Conservation (phyloP, 73 alveolate genomes). For the Paramecium tetraurelia region DNA sequence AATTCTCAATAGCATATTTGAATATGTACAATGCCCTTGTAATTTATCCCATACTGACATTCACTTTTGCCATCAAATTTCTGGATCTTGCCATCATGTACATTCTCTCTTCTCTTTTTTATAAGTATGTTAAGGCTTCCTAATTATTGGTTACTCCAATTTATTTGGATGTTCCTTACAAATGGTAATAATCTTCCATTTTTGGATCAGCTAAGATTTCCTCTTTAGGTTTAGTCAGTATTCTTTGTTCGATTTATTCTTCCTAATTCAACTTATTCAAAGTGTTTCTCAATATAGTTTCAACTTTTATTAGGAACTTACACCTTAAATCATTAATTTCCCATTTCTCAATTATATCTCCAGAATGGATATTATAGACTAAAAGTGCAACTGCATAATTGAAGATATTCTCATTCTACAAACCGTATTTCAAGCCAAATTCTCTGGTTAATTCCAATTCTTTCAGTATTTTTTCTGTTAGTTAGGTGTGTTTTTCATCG, state of each 20-base stretch:
- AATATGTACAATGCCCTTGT: not conserved
- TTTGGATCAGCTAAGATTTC: constrained; percentile 5
- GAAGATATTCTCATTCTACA: not conserved
- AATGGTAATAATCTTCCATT: not conserved
- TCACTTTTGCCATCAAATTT: constrained; percentile 13
- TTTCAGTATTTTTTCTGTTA: not conserved
- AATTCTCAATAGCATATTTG: constrained; percentile 22
- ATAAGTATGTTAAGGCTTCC: not conserved
- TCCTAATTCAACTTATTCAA: not conserved
- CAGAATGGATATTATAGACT: not conserved
- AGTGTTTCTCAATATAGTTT: not conserved
- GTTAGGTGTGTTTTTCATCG: not conserved
- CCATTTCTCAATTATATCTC: constrained; percentile 29
- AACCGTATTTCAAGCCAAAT: constrained; percentile 25
- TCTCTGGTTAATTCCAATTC: constrained; percentile 5
- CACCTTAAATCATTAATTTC: constrained; percentile 23
- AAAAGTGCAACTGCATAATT: not conserved
- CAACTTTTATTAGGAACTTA: not conserved
- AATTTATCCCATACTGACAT: constrained; percentile 28
- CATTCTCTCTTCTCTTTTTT: constrained; percentile 35
- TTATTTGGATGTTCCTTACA: not conserved
- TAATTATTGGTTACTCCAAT: constrained; percentile 15
- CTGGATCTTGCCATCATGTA: constrained; percentile 47
- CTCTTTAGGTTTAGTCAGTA: not conserved
- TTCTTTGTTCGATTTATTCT: not conserved